Percentiles rank a stretch among this genome's conserved stretches.
These are phyloP conservation scores for Escovopsis sp. DNA, from an alignment of 2,329 filamentous ascomycete genomes.

Conservation along the genomic window DNA sequence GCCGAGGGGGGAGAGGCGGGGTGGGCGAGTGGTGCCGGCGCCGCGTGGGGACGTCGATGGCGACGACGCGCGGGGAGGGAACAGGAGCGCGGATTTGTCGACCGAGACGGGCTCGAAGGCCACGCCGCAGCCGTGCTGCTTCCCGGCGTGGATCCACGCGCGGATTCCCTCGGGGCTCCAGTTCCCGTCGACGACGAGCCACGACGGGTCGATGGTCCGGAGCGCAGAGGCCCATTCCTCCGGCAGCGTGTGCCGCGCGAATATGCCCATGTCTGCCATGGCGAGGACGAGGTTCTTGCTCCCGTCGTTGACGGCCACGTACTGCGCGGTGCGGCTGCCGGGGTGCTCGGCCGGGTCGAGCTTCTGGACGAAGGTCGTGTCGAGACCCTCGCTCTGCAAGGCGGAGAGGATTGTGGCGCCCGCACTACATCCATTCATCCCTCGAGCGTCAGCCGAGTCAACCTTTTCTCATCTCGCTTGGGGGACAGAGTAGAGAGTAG, in stretches of 20 bases:
- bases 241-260: slow-evolving; percentile 40
- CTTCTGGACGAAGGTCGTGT: slow-evolving; percentile 45
- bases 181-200: slow-evolving; percentile 77
- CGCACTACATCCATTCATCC: slow-evolving; percentile 30
- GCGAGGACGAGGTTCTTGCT: slow-evolving; percentile 76
- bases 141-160: slow-evolving; percentile 50
- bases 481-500: no score
- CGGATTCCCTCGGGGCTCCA: slow-evolving; percentile 55
- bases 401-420: slow-evolving; percentile 57
- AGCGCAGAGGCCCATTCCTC: slow-evolving; percentile 47
- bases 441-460: not conserved
- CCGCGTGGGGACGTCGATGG: slow-evolving; percentile 12
- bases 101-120: slow-evolving; percentile 84
- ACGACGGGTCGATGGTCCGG: slow-evolving; percentile 43
- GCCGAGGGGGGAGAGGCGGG: no score
- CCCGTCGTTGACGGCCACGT: slow-evolving; percentile 74
- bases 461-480: no score
- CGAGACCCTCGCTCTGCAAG: slow-evolving; percentile 48
- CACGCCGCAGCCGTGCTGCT: slow-evolving; percentile 39
- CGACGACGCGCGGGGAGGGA: slow-evolving; percentile 25
- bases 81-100: slow-evolving; percentile 59
- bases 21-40: no score
- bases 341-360: slow-evolving; percentile 32
- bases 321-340: slow-evolving; percentile 65
- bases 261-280: slow-evolving; percentile 90